phyloP scores from a whole-genome alignment of 495 filamentous ascomycete species.

The Penicillium steckii region DNA sequence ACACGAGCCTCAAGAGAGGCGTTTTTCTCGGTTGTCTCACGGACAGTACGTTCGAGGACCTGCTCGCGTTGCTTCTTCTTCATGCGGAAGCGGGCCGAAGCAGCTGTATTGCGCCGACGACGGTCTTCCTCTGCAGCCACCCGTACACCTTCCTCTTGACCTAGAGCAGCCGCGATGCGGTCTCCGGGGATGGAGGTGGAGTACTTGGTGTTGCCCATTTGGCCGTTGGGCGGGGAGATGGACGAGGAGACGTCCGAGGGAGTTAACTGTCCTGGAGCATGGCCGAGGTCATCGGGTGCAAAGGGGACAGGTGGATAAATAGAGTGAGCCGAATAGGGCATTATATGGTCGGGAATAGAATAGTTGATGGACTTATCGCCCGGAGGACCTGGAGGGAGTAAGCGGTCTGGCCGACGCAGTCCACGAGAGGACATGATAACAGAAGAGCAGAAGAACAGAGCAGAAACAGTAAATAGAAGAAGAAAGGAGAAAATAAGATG shows the following conservation, averaged over 20 bases:
- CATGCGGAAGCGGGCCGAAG: constrained; percentile 89
- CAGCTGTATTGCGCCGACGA: constrained; percentile 92
- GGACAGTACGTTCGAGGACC: constrained; percentile 83
- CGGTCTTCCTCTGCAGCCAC: constrained; percentile 94
- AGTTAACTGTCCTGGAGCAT: constrained; percentile 37
- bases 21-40: constrained; percentile 88
- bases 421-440: constrained; percentile 8
- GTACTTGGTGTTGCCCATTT: constrained; percentile 48
- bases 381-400: constrained; percentile 25
- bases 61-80: constrained; percentile 99
- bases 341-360: constrained; percentile 42
- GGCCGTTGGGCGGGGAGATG: constrained; percentile 48
- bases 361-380: constrained; percentile 48
- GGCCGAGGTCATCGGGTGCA: constrained; percentile 41
- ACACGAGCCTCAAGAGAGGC: constrained; percentile 75
- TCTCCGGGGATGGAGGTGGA: constrained; percentile 45
- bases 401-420: constrained; percentile 19
- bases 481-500: background rate
- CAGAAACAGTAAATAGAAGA: background rate
- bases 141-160: constrained; percentile 55
- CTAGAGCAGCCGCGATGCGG: constrained; percentile 39
- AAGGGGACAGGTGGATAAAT: constrained; percentile 48
- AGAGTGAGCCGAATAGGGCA: constrained; percentile 44
- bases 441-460: background rate
- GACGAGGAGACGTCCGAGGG: constrained; percentile 49